Percentiles rank a stretch among this genome's conserved stretches.
phyloP scores from a whole-genome alignment of 306 rosid genomes.

The Ochetophila trinervis region DNA sequence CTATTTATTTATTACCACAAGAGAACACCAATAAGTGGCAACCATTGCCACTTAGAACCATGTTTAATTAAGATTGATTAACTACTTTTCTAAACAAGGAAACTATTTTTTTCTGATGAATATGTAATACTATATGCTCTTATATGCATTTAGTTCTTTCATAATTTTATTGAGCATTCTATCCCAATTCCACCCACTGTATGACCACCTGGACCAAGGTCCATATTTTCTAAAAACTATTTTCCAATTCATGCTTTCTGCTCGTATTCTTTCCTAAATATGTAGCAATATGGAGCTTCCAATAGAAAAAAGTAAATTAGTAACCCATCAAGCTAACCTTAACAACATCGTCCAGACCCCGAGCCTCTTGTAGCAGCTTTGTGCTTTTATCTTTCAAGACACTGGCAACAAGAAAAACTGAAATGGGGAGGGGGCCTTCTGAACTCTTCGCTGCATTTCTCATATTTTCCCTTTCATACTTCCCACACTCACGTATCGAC shows the following conservation, averaged over 20 bases:
- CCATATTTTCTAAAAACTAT: neutral
- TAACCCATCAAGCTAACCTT: slow-evolving; percentile 51
- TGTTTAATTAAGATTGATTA: neutral
- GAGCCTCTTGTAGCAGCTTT: slow-evolving; percentile 79
- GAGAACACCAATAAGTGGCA: too few species aligned
- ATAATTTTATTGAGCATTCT: neutral
- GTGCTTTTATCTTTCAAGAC: slow-evolving; percentile 90
- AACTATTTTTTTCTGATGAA: neutral
- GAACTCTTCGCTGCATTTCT: slow-evolving; percentile 59
- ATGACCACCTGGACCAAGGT: neutral
- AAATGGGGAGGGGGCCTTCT: slow-evolving; percentile 83
- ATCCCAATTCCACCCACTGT: neutral
- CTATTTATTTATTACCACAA: too few species aligned
- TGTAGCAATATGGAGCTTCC: slow-evolving; percentile 5
- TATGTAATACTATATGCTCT: neutral
- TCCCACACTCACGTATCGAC: slow-evolving; percentile 82
- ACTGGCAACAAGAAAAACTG: slow-evolving; percentile 92
- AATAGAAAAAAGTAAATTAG: slow-evolving; percentile 19
- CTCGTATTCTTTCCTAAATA: neutral
- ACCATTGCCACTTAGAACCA: neutral
- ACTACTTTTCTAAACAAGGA: neutral
- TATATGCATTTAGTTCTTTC: neutral
- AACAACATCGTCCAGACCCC: slow-evolving; percentile 92
- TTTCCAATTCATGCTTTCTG: slow-evolving; percentile 7
- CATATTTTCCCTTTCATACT: slow-evolving; percentile 77